A percentile compares a stretch with the other conserved stretches of the same genome.
Conservation (phyloP, 73 alveolate species). For the Paraurostyla sp. region DNA sequence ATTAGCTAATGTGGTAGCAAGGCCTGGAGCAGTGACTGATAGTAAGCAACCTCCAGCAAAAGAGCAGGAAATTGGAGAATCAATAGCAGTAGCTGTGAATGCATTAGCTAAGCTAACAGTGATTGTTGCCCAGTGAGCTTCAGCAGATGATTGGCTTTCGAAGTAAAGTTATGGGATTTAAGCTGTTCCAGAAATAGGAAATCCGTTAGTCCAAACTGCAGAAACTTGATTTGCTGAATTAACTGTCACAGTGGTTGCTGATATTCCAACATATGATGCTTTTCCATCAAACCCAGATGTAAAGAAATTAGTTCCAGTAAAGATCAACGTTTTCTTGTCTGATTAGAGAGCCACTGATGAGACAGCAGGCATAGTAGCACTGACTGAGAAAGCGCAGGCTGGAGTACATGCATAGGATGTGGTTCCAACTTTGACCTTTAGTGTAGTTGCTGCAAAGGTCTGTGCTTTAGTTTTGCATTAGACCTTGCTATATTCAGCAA, state of each 20-base stretch:
- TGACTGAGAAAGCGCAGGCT: not conserved
- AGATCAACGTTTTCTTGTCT: not conserved
- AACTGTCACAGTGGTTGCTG: slow-evolving; percentile 15
- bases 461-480: slow-evolving; percentile 1
- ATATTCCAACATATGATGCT: not conserved
- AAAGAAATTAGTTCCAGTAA: slow-evolving; percentile 9
- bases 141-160: not conserved
- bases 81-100: not conserved
- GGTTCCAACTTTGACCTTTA: not conserved
- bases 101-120: not conserved
- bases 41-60: slow-evolving; percentile 55
- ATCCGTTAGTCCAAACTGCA: slow-evolving; percentile 18
- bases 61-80: not conserved
- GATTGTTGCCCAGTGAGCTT: slow-evolving; percentile 19
- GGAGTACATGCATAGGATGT: not conserved
- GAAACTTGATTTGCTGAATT: not conserved
- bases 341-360: not conserved
- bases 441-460: not conserved
- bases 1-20: not conserved
- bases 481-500: not conserved
- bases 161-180: slow-evolving; percentile 2
- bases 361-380: slow-evolving; percentile 14
- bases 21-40: not conserved
- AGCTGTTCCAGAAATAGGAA: not conserved
- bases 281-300: not conserved